phyloP scores from a whole-genome alignment of 768 basidiomycete genomes.

The Lentinula lateritia region DNA sequence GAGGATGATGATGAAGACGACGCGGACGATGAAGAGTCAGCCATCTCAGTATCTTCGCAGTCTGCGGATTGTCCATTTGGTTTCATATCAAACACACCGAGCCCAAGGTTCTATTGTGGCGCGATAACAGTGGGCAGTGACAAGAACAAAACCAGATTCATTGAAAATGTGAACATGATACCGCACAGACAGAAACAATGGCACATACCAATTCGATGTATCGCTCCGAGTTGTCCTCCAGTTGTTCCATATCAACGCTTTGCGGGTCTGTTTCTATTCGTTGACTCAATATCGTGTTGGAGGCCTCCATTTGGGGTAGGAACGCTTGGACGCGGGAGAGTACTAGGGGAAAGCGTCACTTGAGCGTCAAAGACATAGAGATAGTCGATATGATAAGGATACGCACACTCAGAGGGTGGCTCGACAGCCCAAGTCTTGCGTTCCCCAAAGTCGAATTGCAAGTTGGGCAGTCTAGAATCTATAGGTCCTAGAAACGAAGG shows the following conservation, averaged over 20 bases:
- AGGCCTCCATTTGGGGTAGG: conserved; percentile 60
- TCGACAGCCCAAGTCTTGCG: conserved; percentile 28
- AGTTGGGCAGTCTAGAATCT: not conserved
- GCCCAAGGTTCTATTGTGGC: conserved; percentile 3
- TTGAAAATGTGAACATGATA: not conserved
- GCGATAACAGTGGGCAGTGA: not conserved
- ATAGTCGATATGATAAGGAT: not conserved
- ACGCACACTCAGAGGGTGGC: conserved; percentile 48
- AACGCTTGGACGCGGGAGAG: conserved; percentile 62
- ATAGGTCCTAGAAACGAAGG: conserved; percentile 10
- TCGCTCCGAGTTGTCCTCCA: conserved; percentile 38
- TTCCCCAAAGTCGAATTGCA: conserved; percentile 31
- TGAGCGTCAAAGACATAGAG: not conserved
- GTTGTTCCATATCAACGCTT: conserved; percentile 67
- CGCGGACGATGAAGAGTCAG: not conserved
- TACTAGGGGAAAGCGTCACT: conserved; percentile 32
- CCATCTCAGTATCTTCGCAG: conserved; percentile 4
- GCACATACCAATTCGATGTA: conserved; percentile 63
- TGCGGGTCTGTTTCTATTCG: conserved; percentile 41
- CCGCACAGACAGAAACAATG: not conserved
- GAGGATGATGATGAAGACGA: conserved; percentile 1
- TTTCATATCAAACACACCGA: conserved; percentile 5
- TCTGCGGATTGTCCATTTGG: not conserved
- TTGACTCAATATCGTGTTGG: conserved; percentile 49
- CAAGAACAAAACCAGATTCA: not conserved